Conservation (phyloP, 495 filamentous ascomycete species). For the Penicillium cataractarum region DNA sequence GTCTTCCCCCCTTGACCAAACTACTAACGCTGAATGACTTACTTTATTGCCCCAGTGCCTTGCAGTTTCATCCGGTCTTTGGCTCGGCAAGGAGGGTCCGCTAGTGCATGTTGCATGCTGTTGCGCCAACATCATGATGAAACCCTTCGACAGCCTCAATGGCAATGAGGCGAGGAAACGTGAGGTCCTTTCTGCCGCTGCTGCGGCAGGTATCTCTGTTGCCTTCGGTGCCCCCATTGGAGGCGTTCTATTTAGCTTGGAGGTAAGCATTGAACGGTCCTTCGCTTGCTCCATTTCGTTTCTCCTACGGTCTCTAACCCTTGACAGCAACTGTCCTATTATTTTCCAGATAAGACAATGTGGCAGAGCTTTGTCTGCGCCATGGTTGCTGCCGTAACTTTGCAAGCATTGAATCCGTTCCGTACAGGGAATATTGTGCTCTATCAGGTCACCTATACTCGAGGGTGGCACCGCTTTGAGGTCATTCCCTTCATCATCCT, state of each 20-base stretch:
- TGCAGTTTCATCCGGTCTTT: conserved; percentile 92
- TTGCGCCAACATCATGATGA: conserved; percentile 95
- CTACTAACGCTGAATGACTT: conserved; percentile 12
- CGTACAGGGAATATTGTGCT: conserved; percentile 94
- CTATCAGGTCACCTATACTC: conserved; percentile 94
- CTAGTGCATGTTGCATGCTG: conserved; percentile 98
- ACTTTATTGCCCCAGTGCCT: conserved; percentile 62
- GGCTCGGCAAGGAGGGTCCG: conserved; percentile 98
- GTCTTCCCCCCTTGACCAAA: conserved; percentile 23
- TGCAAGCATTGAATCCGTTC: conserved; percentile 94
- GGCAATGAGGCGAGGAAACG: conserved; percentile 95
- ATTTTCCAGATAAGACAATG: conserved; percentile 99
- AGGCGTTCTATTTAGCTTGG: conserved; percentile 88
- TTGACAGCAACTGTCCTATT: conserved; percentile 83
- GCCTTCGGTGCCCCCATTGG: conserved; percentile 98
- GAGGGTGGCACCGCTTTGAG: conserved; percentile 94
- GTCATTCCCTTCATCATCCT: conserved; percentile 85
- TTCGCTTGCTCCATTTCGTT: background rate
- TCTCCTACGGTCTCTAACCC: conserved; percentile 14
- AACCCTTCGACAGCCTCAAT: conserved; percentile 79
- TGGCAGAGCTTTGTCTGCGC: conserved; percentile 99
- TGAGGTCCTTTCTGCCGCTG: conserved; percentile 92
- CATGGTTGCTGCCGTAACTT: conserved; percentile 92
- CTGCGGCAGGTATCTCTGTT: conserved; percentile 93
- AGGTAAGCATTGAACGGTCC: conserved; percentile 52